Percentiles rank a stretch among this genome's conserved stretches.
Evolutionary conservation across 1,284 basidiomycete species (phyloP).

Genomic region (Cutaneotrichosporon cutaneum): DNA sequence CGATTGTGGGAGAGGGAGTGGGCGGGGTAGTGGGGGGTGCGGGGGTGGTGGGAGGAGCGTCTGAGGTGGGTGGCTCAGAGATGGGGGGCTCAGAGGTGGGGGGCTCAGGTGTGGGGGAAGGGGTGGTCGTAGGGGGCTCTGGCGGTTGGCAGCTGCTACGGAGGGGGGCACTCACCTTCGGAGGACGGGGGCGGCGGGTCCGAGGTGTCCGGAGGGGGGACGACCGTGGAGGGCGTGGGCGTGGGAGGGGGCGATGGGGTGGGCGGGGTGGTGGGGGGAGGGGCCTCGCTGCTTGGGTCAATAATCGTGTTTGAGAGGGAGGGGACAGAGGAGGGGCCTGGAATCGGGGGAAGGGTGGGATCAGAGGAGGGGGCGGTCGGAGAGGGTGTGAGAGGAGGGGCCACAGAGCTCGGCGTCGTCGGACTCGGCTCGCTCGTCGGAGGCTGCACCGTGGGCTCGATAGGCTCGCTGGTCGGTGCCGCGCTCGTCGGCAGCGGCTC

Average conservation of each 20-base stretch:
- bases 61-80: too few relatives aligned
- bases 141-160: neutral
- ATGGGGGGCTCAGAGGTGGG: neutral
- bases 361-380: neutral
- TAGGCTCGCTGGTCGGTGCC: too few relatives aligned
- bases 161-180: neutral
- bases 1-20: neutral
- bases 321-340: neutral
- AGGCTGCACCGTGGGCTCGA: neutral
- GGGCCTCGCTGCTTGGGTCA: neutral
- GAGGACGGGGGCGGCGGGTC: neutral
- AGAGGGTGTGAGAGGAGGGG: neutral
- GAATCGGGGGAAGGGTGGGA: neutral
- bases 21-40: neutral
- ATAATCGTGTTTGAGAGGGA: neutral
- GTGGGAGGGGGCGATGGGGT: neutral
- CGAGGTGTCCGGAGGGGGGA: neutral
- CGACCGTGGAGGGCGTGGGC: neutral
- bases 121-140: neutral
- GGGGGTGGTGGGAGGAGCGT: neutral
- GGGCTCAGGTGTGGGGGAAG: neutral
- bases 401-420: neutral
- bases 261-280: neutral
- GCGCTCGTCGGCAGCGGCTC: too few relatives aligned
- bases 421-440: neutral